Conservation (phyloP, 257 asterid species). For the Solanum chmielewskii region DNA sequence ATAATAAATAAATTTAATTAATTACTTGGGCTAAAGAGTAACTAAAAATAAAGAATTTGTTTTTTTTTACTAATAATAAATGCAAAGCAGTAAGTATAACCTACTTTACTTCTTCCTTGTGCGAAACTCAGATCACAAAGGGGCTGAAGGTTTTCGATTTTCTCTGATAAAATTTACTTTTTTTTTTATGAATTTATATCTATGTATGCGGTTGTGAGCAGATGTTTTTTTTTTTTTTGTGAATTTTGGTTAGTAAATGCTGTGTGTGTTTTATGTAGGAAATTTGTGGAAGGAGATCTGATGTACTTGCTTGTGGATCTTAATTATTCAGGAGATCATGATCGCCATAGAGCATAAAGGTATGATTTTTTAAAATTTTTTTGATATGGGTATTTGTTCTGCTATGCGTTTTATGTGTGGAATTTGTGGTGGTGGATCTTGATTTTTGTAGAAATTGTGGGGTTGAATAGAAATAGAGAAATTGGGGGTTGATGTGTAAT, state of each 20-base stretch:
- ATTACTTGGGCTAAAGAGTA: neutral
- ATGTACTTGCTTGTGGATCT: constrained; percentile 73
- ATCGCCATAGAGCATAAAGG: constrained; percentile 65
- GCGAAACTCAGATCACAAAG: neutral
- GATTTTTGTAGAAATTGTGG: neutral
- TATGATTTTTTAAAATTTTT: neutral
- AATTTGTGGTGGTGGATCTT: neutral
- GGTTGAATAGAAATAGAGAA: neutral
- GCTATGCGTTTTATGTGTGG: neutral
- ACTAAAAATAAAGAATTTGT: neutral
- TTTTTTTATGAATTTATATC: neutral
- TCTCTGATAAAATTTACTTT: neutral
- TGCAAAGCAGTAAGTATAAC: neutral
- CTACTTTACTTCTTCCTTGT: neutral
- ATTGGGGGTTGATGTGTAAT: neutral
- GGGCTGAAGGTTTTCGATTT: neutral
- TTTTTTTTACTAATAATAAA: neutral
- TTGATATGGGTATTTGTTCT: neutral
- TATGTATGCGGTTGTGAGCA: neutral
- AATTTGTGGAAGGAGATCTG: constrained; percentile 62
- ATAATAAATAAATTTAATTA: neutral
- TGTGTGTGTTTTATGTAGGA: neutral
- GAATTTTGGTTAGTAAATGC: neutral
- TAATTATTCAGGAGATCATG: constrained; percentile 35
- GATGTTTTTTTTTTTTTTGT: neutral